phyloP scores from a whole-genome alignment of 345 rosid species.

The Ailanthus altissimus region DNA sequence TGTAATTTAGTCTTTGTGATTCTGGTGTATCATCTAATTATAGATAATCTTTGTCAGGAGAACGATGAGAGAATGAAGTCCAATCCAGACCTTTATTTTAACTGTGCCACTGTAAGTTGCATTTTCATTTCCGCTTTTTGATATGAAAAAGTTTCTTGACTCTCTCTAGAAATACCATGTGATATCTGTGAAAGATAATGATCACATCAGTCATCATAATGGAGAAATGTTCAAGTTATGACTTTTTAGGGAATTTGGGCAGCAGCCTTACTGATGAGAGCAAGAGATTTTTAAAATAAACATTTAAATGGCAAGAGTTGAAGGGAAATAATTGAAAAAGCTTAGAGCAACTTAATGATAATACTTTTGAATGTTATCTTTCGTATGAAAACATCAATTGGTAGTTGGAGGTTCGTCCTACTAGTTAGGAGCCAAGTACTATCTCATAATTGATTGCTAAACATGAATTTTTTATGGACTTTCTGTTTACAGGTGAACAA shows the following conservation, averaged over 20 bases:
- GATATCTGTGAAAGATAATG: not conserved
- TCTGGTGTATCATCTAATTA: slow-evolving; percentile 10
- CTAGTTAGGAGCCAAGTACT: not conserved
- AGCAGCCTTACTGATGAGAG: not conserved
- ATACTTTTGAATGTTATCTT: not conserved
- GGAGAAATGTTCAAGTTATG: not conserved
- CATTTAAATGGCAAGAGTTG: not conserved
- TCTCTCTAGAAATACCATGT: not conserved
- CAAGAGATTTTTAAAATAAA: not conserved
- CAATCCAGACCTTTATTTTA: slow-evolving; percentile 71
- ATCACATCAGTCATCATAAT: not conserved
- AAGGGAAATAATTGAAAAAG: not conserved
- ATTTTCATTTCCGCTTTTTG: not conserved
- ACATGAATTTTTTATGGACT: slow-evolving; percentile 8
- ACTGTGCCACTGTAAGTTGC: slow-evolving; percentile 69
- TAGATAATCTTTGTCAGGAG: slow-evolving; percentile 47
- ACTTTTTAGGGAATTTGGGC: not conserved
- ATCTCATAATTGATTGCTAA: not conserved
- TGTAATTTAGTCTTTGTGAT: not conserved
- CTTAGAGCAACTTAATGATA: not conserved
- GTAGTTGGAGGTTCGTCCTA: slow-evolving; percentile 5
- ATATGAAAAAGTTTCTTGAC: not conserved
- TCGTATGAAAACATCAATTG: not conserved
- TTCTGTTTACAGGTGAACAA: slow-evolving; percentile 55
- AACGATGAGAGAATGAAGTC: slow-evolving; percentile 62